Evolutionary conservation across 2,329 filamentous ascomycete species (phyloP).

Genomic region (Aureobasidium sp.): DNA sequence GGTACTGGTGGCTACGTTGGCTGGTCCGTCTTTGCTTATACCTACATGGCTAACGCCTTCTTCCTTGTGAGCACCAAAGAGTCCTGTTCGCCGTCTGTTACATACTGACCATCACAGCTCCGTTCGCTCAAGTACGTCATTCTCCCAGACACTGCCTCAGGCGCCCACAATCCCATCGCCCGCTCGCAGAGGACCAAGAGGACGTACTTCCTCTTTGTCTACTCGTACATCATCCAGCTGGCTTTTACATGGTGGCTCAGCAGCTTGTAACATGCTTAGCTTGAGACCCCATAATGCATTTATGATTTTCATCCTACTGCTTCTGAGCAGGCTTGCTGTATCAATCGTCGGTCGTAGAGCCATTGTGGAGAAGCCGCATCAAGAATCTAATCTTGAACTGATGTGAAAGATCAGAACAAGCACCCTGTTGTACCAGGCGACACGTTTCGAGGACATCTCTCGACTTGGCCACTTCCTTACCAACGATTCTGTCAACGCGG

Average conservation of each 20-base stretch:
- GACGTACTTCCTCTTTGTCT: slow-evolving; percentile 87
- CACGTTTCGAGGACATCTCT: background rate
- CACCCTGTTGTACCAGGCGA: background rate
- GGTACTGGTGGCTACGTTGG: slow-evolving; percentile 83
- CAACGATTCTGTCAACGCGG: background rate
- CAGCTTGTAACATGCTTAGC: slow-evolving; percentile 31
- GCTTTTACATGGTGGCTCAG: slow-evolving; percentile 85
- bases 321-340: background rate
- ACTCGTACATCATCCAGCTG: slow-evolving; percentile 90
- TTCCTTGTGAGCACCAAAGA: slow-evolving; percentile 65
- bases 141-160: slow-evolving; percentile 63
- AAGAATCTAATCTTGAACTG: background rate
- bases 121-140: slow-evolving; percentile 94
- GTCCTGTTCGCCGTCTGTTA: background rate
- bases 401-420: no score
- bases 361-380: background rate
- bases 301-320: background rate
- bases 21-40: slow-evolving; percentile 85
- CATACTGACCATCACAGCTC: slow-evolving; percentile 50
- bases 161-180: slow-evolving; percentile 61
- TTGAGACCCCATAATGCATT: slow-evolving; percentile 1
- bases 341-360: background rate
- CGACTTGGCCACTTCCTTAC: background rate
- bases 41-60: slow-evolving; percentile 87
- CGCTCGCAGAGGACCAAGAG: slow-evolving; percentile 79